These are phyloP conservation scores for Yamadazyma kanchanaburiensis DNA, from an alignment of 1,139 yeast genomes.

Conservation along the genomic window DNA sequence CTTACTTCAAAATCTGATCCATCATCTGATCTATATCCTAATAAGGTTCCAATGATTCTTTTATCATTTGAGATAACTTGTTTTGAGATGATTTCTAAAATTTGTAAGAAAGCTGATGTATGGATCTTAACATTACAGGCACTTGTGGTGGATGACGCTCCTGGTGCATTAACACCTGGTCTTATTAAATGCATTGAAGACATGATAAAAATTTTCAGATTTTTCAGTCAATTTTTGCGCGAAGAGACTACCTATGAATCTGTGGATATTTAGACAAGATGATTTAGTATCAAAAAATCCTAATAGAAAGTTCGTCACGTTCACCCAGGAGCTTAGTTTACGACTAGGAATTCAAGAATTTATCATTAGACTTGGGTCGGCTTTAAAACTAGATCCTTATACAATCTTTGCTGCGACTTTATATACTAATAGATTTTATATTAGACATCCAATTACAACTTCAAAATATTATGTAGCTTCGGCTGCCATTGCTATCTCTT, in stretches of 20 bases:
- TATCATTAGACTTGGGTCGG: constrained; percentile 34
- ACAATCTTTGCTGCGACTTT: constrained; percentile 44
- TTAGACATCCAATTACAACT: constrained; percentile 41
- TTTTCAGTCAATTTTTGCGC: too few relatives aligned
- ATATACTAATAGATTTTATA: constrained; percentile 39
- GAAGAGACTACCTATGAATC: too few relatives aligned
- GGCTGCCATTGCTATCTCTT: constrained; percentile 43
- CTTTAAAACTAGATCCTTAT: constrained; percentile 39
- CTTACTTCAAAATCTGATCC: constrained; percentile 75
- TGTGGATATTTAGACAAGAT: constrained; percentile 36
- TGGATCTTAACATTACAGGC: constrained; percentile 56
- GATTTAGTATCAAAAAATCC: constrained; percentile 29
- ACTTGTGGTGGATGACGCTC: constrained; percentile 43
- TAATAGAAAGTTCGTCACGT: constrained; percentile 23
- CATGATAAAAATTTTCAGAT: background rate
- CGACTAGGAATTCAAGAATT: constrained; percentile 42
- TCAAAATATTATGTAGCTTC: constrained; percentile 46
- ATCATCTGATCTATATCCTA: constrained; percentile 83
- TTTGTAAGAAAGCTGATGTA: constrained; percentile 72
- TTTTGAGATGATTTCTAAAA: constrained; percentile 48
- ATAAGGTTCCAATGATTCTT: constrained; percentile 77
- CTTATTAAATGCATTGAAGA: constrained; percentile 54
- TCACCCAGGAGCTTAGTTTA: constrained; percentile 34
- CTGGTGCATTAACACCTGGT: constrained; percentile 56
- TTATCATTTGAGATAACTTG: constrained; percentile 42